A percentile compares a stretch with the other conserved stretches of the same genome.
Evolutionary conservation across 2,329 filamentous ascomycete species (phyloP).

Genomic region (Pyricularia sp.): DNA sequence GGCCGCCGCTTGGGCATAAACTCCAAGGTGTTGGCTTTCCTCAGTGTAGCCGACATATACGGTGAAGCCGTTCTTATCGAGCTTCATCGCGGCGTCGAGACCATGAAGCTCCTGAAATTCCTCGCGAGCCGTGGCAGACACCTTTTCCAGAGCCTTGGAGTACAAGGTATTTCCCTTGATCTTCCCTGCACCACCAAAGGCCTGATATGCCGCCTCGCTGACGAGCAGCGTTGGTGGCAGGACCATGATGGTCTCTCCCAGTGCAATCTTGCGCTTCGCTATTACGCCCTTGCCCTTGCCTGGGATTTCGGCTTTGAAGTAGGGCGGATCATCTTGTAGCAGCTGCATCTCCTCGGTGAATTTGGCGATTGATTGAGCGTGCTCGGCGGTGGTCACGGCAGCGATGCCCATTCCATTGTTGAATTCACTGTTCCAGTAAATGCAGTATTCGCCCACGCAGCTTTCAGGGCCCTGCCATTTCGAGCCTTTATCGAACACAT

Average conservation of each 20-base stretch:
- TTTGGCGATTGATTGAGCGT: conserved; percentile 4
- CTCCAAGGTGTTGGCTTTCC: conserved; percentile 17
- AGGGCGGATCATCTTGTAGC: conserved; percentile 10
- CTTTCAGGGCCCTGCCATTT: conserved; percentile 10
- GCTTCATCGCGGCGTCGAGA: conserved; percentile 15
- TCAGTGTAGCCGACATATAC: conserved; percentile 16
- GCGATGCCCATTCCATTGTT: conserved; percentile 10
- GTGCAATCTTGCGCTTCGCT: conserved; percentile 19
- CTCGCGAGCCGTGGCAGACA: conserved; percentile 12
- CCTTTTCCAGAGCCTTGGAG: conserved; percentile 14
- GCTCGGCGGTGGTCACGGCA: conserved; percentile 8
- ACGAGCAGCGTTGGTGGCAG: conserved; percentile 18
- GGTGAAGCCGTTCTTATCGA: conserved; percentile 23
- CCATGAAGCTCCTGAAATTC: conserved; percentile 20
- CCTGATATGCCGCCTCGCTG: conserved; percentile 9
- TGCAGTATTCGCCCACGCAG: conserved; percentile 11
- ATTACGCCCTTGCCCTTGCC: conserved; percentile 23
- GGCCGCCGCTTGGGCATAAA: conserved; percentile 20
- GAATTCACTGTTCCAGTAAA: conserved; percentile 10
- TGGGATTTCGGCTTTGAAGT: conserved; percentile 14
- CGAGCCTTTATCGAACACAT: neutral
- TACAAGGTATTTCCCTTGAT: conserved; percentile 14
- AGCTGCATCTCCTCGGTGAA: conserved; percentile 6
- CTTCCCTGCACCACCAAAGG: conserved; percentile 8
- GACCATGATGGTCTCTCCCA: conserved; percentile 22